Percentiles rank a stretch among this genome's conserved stretches.
Evolutionary conservation across 2,329 filamentous ascomycete genomes (phyloP).

Genomic region (Penicillium sp.): DNA sequence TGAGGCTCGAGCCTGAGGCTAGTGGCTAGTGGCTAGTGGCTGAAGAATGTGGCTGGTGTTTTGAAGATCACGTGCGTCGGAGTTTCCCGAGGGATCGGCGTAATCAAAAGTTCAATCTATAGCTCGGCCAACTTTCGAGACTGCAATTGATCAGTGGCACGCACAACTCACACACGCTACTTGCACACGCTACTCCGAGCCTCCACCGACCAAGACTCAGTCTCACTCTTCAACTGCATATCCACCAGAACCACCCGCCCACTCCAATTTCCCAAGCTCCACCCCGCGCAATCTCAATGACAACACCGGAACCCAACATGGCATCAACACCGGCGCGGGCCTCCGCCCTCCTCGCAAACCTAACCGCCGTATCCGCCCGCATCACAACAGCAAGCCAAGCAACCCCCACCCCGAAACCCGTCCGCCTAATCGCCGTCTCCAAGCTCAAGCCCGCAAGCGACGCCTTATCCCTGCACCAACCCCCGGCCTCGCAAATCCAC

Average conservation of each 20-base stretch:
- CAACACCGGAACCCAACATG: slow-evolving; percentile 47
- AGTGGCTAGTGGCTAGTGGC: neutral
- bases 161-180: neutral
- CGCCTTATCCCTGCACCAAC: slow-evolving; percentile 77
- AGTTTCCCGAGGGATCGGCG: slow-evolving; percentile 7
- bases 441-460: slow-evolving; percentile 95
- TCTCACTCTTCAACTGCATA: too few relatives aligned
- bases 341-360: slow-evolving; percentile 62
- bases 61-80: slow-evolving; percentile 9
- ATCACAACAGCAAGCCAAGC: slow-evolving; percentile 53
- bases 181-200: neutral
- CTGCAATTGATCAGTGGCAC: neutral
- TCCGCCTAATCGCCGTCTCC: slow-evolving; percentile 86
- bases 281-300: slow-evolving; percentile 1
- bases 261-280: neutral
- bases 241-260: too few relatives aligned
- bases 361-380: slow-evolving; percentile 62
- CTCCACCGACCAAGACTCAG: neutral
- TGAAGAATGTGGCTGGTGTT: neutral
- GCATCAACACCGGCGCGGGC: slow-evolving; percentile 59
- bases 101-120: slow-evolving; percentile 3
- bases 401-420: slow-evolving; percentile 23
- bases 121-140: neutral
- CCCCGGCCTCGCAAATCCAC: slow-evolving; percentile 64
- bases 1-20: neutral